Base-by-base conservation (phyloP, 345 rosid species). In the Bruguiera gymnorhiza region DNA sequence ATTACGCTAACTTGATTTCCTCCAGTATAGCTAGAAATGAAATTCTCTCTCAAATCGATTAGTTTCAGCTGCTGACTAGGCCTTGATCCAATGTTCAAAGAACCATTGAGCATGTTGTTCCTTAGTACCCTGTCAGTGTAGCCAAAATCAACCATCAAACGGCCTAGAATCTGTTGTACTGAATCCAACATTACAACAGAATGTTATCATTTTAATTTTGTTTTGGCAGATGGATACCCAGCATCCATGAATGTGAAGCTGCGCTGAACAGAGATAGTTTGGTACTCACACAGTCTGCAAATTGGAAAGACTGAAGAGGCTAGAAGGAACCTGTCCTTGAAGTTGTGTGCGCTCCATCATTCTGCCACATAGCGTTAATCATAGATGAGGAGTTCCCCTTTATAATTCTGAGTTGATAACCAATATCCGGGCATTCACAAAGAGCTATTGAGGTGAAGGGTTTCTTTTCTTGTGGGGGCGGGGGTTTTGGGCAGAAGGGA, bases 221-320 rank as follows among this genome's bases (percentile, higher is more conserved):
- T 5, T 34, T 15, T 21, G 8, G n/a, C 0, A 10, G 20, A 55
- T 55, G 21, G 27, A 23, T 69, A 20, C 58, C 18, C 11, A 4
- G 26, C 43, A 39, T 58, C 30, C 18, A 62, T 36, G 32, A 52
- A 51, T 46, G 4, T 54, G 11, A 13, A 24, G 18, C 15, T 58
- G 6, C 8, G 19, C 31, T 13, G 57, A 10, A 5, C 0, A 26
- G 55, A 71, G 57, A 67, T 48, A n/a, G 50, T 43, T 51, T 24
- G 55, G 21, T 19, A 77, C 98, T 81, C 65, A 96, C 98, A 88
- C 86, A 1, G 86, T 89, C 81, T 89, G 86, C 72, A 96, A 81
- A 55, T 74, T 43, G 63, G 70, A 5, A 70, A 86, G 86, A 80
- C 81, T 80, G 81, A 92, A 96, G 34, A 92, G 65, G 5, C 31